Evolutionary conservation across 345 rosid genomes (phyloP).

Genomic region (Populus simonii): DNA sequence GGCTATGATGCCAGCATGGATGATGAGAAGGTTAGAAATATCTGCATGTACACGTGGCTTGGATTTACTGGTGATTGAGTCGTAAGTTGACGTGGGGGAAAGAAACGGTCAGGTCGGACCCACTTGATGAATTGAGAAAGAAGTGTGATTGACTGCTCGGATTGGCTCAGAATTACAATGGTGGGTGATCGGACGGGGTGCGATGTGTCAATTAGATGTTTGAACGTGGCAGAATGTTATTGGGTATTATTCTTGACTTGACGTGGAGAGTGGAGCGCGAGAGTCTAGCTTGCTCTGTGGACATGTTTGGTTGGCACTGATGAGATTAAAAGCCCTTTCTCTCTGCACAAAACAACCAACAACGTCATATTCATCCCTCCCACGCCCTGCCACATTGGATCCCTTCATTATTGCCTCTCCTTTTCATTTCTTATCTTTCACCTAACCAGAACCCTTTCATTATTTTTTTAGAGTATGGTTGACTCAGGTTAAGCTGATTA

Average conservation of each 20-base stretch:
- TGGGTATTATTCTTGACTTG: constrained; percentile 6
- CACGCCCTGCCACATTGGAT: too few species aligned
- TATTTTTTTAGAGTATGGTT: too few species aligned
- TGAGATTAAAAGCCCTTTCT: too few species aligned
- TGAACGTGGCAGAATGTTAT: constrained; percentile 25
- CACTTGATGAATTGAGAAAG: constrained; percentile 7
- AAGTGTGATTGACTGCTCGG: constrained; percentile 19
- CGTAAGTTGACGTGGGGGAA: constrained; percentile 49
- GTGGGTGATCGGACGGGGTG: constrained; percentile 10
- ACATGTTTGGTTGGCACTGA: background rate
- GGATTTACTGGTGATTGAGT: constrained; percentile 20
- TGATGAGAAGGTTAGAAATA: constrained; percentile 21
- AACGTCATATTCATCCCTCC: too few species aligned
- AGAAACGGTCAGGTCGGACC: constrained; percentile 13
- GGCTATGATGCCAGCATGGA: constrained; percentile 19
- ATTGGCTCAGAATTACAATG: constrained; percentile 5
- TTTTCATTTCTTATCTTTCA: too few species aligned
- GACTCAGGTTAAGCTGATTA: rapidly evolving
- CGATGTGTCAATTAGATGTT: too few species aligned
- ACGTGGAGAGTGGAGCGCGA: background rate
- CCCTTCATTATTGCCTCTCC: too few species aligned
- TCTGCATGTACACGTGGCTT: constrained; percentile 18
- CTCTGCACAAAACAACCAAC: too few species aligned
- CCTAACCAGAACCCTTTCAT: too few species aligned
- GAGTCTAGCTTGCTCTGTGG: background rate